A percentile compares a stretch with the other conserved stretches of the same genome.
phyloP scores from a whole-genome alignment of 257 asterid genomes.

The Cordia subcordata region DNA sequence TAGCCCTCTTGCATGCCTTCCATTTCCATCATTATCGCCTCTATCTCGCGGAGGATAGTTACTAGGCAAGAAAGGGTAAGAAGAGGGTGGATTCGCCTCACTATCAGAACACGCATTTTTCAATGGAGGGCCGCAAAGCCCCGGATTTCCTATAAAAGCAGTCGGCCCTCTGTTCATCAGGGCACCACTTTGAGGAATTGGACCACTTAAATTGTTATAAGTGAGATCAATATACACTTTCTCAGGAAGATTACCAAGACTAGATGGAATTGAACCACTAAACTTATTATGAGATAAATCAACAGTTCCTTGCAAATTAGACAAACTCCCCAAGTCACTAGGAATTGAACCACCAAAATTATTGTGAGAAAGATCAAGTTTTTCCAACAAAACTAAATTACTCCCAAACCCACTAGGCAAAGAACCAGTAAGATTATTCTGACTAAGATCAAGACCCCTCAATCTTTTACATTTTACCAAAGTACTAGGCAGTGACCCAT shows the following conservation, averaged over 20 bases:
- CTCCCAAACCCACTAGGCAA: constrained; percentile 59
- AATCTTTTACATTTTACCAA: constrained; percentile 53
- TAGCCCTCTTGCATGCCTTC: constrained; percentile 37
- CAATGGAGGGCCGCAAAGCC: constrained; percentile 90
- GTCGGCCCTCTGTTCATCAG: constrained; percentile 84
- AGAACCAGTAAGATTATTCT: constrained; percentile 55
- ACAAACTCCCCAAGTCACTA: constrained; percentile 55
- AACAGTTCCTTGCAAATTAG: constrained; percentile 66
- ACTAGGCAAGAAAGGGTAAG: constrained; percentile 59
- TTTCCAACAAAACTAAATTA: constrained; percentile 48
- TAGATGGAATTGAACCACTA: constrained; percentile 63
- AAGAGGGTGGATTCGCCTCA: constrained; percentile 49
- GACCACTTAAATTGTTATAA: constrained; percentile 63
- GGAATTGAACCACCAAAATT: constrained; percentile 61
- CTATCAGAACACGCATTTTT: constrained; percentile 52
- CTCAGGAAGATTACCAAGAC: constrained; percentile 84
- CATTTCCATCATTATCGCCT: constrained; percentile 16
- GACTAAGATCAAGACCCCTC: constrained; percentile 51
- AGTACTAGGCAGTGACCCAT: constrained; percentile 58
- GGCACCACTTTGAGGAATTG: constrained; percentile 89
- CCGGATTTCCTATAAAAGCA: constrained; percentile 79
- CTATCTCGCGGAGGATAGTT: constrained; percentile 39
- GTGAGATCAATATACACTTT: constrained; percentile 86
- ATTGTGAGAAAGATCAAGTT: constrained; percentile 65
- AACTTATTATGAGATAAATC: constrained; percentile 75